A percentile compares a stretch with the other conserved stretches of the same genome.
phyloP scores from a whole-genome alignment of 345 rosid species.

The Eucalyptus tenuipes region DNA sequence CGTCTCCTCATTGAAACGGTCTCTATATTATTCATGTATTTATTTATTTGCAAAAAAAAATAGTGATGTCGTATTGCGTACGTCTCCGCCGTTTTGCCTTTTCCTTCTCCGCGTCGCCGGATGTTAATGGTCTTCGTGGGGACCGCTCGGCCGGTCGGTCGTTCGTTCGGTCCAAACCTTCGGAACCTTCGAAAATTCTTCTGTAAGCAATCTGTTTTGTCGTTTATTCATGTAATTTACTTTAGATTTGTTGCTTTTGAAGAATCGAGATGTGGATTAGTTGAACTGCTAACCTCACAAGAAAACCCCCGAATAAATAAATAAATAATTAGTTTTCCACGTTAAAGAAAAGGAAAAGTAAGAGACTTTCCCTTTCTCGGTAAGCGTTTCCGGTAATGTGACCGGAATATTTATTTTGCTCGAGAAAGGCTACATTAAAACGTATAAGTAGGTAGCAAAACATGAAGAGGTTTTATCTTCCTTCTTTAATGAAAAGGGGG shows the following conservation, averaged over 20 bases:
- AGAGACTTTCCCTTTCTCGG: neutral
- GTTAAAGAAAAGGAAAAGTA: neutral
- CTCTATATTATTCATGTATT: neutral
- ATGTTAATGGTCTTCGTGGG: rapidly evolving
- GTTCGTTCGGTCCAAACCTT: neutral
- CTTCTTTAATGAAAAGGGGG: neutral
- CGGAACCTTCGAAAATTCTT: neutral
- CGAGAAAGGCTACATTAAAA: too few relatives aligned
- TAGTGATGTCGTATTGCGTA: neutral
- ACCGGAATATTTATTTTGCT: neutral
- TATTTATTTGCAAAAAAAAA: neutral
- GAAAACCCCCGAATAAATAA: neutral
- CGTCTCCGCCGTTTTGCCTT: neutral
- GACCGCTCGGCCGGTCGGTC: neutral
- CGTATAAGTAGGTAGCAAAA: too few relatives aligned
- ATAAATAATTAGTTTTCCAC: neutral
- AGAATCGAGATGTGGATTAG: neutral
- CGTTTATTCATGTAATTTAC: neutral
- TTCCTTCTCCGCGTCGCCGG: neutral
- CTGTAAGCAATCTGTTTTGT: neutral
- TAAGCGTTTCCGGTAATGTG: neutral
- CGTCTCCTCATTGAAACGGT: neutral
- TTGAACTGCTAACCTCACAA: neutral
- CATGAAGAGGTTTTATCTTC: too few relatives aligned
- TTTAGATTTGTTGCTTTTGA: neutral